Conservation (phyloP, 352 stramenopile genomes). For the Blastocystis sp. region DNA sequence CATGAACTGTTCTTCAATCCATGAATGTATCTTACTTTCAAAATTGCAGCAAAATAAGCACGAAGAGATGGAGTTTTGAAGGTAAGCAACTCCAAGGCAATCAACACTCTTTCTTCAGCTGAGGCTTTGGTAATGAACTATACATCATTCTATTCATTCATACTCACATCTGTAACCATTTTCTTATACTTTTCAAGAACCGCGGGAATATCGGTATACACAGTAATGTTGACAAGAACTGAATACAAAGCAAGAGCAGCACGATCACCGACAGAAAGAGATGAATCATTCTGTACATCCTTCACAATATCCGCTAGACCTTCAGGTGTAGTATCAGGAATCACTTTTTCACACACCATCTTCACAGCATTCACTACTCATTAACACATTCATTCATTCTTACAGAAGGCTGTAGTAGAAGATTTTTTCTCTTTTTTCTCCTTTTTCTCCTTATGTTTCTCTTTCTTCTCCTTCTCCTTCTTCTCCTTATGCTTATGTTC, state of each 20-base stretch:
- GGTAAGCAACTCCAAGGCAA: slow-evolving; percentile 63
- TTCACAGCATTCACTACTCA: slow-evolving; percentile 74
- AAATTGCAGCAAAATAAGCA: slow-evolving; percentile 73
- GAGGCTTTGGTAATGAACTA: slow-evolving; percentile 71
- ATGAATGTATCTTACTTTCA: slow-evolving; percentile 65
- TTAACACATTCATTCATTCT: slow-evolving; percentile 67
- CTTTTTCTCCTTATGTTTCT: slow-evolving; percentile 76
- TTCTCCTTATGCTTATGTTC: slow-evolving; percentile 70
- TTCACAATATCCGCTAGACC: slow-evolving; percentile 77
- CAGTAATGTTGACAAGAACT: slow-evolving; percentile 71
- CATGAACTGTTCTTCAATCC: slow-evolving; percentile 67
- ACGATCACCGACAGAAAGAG: slow-evolving; percentile 73
- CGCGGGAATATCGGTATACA: slow-evolving; percentile 75
- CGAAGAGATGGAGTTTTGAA: slow-evolving; percentile 72
- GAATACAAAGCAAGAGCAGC: slow-evolving; percentile 77
- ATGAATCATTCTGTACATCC: slow-evolving; percentile 74
- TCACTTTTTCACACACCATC: slow-evolving; percentile 75
- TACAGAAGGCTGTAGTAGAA: slow-evolving; percentile 27
- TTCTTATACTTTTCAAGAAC: slow-evolving; percentile 75
- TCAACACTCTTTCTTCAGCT: slow-evolving; percentile 33
- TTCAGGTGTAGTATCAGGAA: slow-evolving; percentile 72
- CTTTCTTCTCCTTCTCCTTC: slow-evolving; percentile 76
- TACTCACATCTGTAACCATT: slow-evolving; percentile 72
- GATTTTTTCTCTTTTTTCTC: slow-evolving; percentile 75
- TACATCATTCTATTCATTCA: slow-evolving; percentile 72